Percentiles rank a stretch among this genome's conserved stretches.
Conservation (phyloP, 257 asterid genomes). For the Scutellaria minor region DNA sequence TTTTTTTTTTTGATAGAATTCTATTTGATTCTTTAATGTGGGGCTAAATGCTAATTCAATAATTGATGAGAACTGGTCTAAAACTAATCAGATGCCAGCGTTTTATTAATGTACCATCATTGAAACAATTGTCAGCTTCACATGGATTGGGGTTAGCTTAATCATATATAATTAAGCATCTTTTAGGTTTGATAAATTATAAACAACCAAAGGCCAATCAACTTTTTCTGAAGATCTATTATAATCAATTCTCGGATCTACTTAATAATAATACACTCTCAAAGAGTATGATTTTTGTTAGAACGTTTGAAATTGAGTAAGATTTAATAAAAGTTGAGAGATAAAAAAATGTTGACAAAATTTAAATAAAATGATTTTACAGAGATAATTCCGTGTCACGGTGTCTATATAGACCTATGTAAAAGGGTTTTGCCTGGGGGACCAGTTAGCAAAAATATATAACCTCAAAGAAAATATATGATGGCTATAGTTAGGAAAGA, state of each 20-base stretch:
- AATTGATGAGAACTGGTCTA: neutral
- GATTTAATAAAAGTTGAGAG: too few relatives aligned
- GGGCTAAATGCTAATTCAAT: neutral
- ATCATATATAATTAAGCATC: conserved; percentile 21
- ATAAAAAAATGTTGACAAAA: too few relatives aligned
- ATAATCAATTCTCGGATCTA: conserved; percentile 8
- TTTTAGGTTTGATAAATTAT: neutral
- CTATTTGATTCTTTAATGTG: neutral
- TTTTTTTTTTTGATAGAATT: neutral
- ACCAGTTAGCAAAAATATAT: too few relatives aligned
- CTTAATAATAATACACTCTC: neutral
- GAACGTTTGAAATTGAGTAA: too few relatives aligned
- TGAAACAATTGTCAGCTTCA: conserved; percentile 24
- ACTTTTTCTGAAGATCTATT: neutral
- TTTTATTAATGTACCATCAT: neutral
- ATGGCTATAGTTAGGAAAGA: too few relatives aligned
- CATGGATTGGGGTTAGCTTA: conserved; percentile 22
- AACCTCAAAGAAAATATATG: too few relatives aligned
- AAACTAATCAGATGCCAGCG: conserved; percentile 18
- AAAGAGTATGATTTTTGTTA: too few relatives aligned
- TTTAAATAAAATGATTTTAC: too few relatives aligned
- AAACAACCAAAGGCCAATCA: conserved; percentile 8
- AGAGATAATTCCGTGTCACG: too few relatives aligned
- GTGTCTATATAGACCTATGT: too few relatives aligned
- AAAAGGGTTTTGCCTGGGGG: too few relatives aligned